Conservation (phyloP, 2,329 filamentous ascomycete species). For the Achaetomium macrosporum region DNA sequence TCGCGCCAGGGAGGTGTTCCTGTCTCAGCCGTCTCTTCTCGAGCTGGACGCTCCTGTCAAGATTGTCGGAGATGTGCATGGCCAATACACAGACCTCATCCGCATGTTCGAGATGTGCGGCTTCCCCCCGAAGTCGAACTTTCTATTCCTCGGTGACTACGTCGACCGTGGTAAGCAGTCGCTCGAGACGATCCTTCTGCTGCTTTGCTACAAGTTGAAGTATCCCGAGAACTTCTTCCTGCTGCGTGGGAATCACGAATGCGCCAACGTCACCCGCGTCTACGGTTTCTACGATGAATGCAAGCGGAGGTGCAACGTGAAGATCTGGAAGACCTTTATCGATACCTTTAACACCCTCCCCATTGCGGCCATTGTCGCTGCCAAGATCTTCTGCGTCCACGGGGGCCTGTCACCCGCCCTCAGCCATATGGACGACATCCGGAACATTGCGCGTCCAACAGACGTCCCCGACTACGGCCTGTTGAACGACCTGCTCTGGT, state of each 20-base stretch:
- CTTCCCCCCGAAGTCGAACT: conserved; percentile 87
- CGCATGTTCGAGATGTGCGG: conserved; percentile 99
- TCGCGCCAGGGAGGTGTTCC: conserved; percentile 78
- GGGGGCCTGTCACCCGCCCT: conserved; percentile 88
- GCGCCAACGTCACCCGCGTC: conserved; percentile 89
- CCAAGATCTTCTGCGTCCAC: conserved; percentile 97
- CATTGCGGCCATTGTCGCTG: conserved; percentile 92
- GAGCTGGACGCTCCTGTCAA: conserved; percentile 94
- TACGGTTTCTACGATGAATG: conserved; percentile 99
- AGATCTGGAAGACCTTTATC: conserved; percentile 96
- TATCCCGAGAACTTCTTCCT: conserved; percentile 97
- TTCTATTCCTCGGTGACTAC: conserved; percentile 91
- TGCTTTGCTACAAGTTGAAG: conserved; percentile 95
- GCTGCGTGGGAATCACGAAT: conserved; percentile 91
- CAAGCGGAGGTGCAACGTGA: conserved; percentile 92
- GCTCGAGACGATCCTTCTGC: conserved; percentile 84
- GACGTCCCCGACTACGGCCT: conserved; percentile 96
- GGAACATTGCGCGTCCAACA: conserved; percentile 89
- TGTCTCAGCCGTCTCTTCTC: conserved; percentile 85
- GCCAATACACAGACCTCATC: conserved; percentile 93
- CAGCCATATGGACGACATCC: conserved; percentile 96
- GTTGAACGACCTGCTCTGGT: conserved; percentile 93
- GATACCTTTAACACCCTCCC: conserved; percentile 95
- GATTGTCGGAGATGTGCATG: conserved; percentile 94
- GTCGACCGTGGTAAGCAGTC: conserved; percentile 96